These are phyloP conservation scores for Pelargonium cotyledonis DNA, from an alignment of 441 rosid genomes.

Conservation along the genomic window DNA sequence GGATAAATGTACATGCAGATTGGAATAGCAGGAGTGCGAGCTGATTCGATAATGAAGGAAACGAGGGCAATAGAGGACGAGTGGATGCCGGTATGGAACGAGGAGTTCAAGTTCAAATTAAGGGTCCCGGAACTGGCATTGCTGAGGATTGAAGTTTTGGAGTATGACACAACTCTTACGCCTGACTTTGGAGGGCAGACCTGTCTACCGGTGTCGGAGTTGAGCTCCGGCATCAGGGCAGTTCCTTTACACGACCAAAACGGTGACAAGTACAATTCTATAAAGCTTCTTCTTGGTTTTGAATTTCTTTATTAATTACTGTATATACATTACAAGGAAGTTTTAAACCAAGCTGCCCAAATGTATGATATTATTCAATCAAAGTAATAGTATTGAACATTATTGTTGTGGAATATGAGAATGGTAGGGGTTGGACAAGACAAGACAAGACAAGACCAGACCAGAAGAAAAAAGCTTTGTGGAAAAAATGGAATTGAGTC, in stretches of 20 bases:
- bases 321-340: too few relatives aligned
- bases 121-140: conserved; percentile 61
- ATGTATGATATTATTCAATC: too few relatives aligned
- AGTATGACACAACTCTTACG: conserved; percentile 40
- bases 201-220: conserved; percentile 59
- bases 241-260: conserved; percentile 44
- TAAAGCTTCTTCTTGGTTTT: neutral
- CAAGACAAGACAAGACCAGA: too few relatives aligned
- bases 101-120: conserved; percentile 50
- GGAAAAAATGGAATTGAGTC: too few relatives aligned
- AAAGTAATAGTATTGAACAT: too few relatives aligned
- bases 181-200: conserved; percentile 77
- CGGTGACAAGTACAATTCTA: conserved; percentile 3
- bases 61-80: conserved; percentile 41
- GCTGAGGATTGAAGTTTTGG: conserved; percentile 47
- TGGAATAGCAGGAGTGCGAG: conserved; percentile 53
- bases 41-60: conserved; percentile 29
- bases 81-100: conserved; percentile 70
- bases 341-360: too few relatives aligned
- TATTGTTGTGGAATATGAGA: too few relatives aligned
- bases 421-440: too few relatives aligned
- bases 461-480: too few relatives aligned
- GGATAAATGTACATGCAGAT: conserved; percentile 31
- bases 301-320: neutral
- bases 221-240: conserved; percentile 57